phyloP scores from a whole-genome alignment of 2,329 filamentous ascomycete species.

The Hypoxylon sp. region DNA sequence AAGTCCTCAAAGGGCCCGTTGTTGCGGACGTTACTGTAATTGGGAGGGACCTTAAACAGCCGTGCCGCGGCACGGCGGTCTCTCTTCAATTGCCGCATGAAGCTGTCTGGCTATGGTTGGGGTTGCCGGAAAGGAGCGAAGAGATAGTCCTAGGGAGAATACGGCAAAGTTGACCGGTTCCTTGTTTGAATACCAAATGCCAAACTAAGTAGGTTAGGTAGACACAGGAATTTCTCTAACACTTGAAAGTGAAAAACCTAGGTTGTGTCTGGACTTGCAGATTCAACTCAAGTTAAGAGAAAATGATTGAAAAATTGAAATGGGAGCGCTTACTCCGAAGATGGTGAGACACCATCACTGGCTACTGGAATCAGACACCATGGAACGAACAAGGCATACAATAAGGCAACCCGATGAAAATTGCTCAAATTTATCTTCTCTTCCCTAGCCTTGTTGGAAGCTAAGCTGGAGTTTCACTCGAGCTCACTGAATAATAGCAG shows the following conservation, averaged over 20 bases:
- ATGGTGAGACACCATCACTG: neutral
- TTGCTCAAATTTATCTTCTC: neutral
- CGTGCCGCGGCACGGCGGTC: conserved; percentile 2
- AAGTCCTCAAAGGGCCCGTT: conserved; percentile 22
- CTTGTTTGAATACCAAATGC: neutral
- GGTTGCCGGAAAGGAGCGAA: neutral
- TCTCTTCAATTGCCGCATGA: neutral
- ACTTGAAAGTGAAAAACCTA: neutral
- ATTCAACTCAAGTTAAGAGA: neutral
- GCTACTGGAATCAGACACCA: neutral
- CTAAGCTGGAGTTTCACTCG: neutral
- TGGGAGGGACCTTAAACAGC: neutral
- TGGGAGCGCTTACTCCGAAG: neutral
- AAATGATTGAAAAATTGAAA: neutral
- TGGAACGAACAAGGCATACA: conserved; percentile 1
- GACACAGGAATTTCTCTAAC: neutral
- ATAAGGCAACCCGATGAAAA: conserved; percentile 11
- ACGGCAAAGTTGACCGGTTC: neutral
- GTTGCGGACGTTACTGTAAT: neutral
- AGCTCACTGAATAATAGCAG: neutral
- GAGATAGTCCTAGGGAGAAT: neutral
- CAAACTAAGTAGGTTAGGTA: neutral
- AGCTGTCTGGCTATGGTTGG: neutral
- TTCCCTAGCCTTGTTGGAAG: conserved; percentile 14
- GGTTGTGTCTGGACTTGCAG: neutral